Base-by-base conservation (phyloP, 495 filamentous ascomycete species). In the Baudoinia panamericana region DNA sequence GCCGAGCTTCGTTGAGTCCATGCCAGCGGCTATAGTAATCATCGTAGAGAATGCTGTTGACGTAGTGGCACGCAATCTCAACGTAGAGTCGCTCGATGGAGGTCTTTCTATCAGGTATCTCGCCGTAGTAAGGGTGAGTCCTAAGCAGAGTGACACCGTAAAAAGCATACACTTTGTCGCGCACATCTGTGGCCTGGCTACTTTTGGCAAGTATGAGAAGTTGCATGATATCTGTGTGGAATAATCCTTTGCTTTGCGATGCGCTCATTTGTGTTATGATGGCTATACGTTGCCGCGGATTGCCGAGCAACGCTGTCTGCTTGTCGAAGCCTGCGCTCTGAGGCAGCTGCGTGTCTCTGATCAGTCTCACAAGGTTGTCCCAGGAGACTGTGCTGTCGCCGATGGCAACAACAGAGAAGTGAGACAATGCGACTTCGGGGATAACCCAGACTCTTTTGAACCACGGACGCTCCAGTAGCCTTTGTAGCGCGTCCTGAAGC, bases 161-260 rank as follows among this genome's bases (percentile, higher is more conserved):
- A 20, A 41, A 47, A 18, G 44, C 36, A 20, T 41, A 47, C 2
- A 47, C 31, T 17, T 21, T 41, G 32, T 47, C 44, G 9, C 29
- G 36, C 5, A 18, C 5, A 11, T 41, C 36, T 7, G 37, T 47
- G 8, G 44, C 44, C 13, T 47, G 12, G 36, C 44, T 47, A 17
- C 21, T 29, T 20, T 47, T 47, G 4, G 29, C 44, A 17, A 47
- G 37, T 12, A 47, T 47, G 21, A 47, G 44, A n/a, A 47, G 38
- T 24, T 41, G 36, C 2, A 31, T 47, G 30, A 47, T 41, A 29
- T 47, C 44, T 9, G 44, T 47, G 17, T 47, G 44, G 12, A 19
- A 23, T 8, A 47, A 27, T 5, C 38, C 26, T 15, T 34, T 27
- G 15, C 36, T 26, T 17, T 47, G 44, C 6, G 21, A 46, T 4